These are phyloP conservation scores for Galerina marginata DNA, from an alignment of 768 basidiomycete species.

Conservation along the genomic window DNA sequence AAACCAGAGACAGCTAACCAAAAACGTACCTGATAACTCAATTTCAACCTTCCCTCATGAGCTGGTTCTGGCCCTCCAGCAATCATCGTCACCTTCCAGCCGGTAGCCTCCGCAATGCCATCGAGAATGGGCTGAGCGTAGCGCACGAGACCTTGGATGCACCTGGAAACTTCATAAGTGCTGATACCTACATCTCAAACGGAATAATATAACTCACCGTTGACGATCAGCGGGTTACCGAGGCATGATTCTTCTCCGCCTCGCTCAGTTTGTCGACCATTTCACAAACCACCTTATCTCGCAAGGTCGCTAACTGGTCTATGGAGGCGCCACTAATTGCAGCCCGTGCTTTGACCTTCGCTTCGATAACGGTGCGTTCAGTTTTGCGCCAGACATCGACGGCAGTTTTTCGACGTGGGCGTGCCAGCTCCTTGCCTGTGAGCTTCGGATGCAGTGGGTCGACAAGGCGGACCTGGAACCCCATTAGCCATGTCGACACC, in stretches of 20 bases:
- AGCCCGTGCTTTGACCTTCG: not conserved
- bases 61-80: conserved; percentile 15
- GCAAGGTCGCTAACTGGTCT: not conserved
- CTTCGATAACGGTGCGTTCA: not conserved
- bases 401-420: not conserved
- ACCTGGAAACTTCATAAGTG: not conserved
- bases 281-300: conserved; percentile 2
- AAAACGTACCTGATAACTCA: conserved; percentile 8
- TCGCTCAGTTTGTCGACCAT: not conserved
- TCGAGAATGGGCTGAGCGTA: conserved; percentile 8
- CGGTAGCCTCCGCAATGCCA: not conserved
- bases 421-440: not conserved
- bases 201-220: not conserved
- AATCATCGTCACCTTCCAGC: conserved; percentile 6
- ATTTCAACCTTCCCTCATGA: not conserved
- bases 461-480: no score
- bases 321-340: not conserved
- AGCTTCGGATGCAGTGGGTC: no score
- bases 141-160: not conserved
- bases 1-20: not conserved
- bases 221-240: conserved; percentile 7
- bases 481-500: no score
- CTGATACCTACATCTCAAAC: no score
- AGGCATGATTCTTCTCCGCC: not conserved
- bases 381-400: conserved; percentile 11